Conservation (phyloP, 192 early-diverging fungal genomes). For the Tieghemiomyces parasiticus region DNA sequence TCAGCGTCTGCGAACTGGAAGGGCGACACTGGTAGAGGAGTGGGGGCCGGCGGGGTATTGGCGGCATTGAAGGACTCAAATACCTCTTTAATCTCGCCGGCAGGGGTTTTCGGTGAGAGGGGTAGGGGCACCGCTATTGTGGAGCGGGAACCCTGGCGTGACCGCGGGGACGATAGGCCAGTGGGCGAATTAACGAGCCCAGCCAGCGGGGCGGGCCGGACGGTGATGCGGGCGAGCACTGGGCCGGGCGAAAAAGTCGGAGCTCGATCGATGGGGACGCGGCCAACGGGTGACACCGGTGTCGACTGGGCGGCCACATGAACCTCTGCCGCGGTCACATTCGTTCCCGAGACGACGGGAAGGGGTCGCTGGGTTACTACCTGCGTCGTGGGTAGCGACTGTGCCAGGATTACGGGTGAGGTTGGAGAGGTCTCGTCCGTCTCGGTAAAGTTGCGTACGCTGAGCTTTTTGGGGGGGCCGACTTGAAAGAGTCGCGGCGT, state of each 20-base stretch:
- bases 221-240: background rate
- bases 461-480: background rate
- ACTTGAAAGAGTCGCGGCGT: background rate
- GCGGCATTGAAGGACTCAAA: too few species aligned
- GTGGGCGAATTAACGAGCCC: too few species aligned
- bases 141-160: too few species aligned
- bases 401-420: background rate
- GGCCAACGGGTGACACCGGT: too few species aligned
- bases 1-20: background rate
- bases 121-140: too few species aligned
- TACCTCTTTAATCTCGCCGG: too few species aligned
- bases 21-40: background rate
- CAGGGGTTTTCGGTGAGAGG: too few species aligned
- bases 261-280: too few species aligned
- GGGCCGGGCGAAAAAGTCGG: too few species aligned
- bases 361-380: background rate
- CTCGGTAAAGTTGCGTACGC: slow-evolving; percentile 2
- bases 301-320: background rate
- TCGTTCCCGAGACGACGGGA: background rate
- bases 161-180: too few species aligned
- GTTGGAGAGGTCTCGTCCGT: background rate
- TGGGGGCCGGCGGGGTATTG: background rate
- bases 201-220: too few species aligned
- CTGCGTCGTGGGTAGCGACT: too few species aligned
- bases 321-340: background rate